phyloP scores from a whole-genome alignment of 306 rosid genomes.

The Alnus glutinosa region DNA sequence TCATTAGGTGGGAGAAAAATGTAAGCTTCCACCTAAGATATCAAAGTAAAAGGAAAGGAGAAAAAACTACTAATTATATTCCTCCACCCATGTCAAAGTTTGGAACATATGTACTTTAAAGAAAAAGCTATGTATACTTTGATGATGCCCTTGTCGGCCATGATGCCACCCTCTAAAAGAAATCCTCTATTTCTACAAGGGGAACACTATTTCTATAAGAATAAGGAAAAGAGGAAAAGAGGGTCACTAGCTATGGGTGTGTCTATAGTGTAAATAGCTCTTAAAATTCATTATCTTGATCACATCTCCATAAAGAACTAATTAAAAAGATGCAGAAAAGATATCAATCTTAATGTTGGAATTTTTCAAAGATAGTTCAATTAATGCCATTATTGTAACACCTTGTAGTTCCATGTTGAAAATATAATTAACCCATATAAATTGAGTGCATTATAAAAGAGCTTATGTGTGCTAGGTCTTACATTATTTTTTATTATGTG shows the following conservation, averaged over 20 bases:
- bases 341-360: not conserved
- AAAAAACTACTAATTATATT: slow-evolving; percentile 38
- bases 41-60: slow-evolving; percentile 32
- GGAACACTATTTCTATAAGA: not conserved
- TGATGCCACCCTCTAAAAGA: slow-evolving; percentile 54
- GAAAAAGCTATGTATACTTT: slow-evolving; percentile 53
- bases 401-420: no score
- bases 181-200: slow-evolving; percentile 25
- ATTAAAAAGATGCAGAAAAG: not conserved
- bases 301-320: not conserved
- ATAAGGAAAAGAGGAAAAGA: not conserved
- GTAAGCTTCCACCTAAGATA: slow-evolving; percentile 55
- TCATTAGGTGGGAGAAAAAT: slow-evolving; percentile 62
- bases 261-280: not conserved
- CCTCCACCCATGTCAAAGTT: slow-evolving; percentile 73
- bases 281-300: not conserved
- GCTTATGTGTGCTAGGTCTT: no score
- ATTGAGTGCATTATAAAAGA: no score
- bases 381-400: not conserved
- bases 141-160: slow-evolving; percentile 88
- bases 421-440: no score
- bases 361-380: not conserved
- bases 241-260: not conserved
- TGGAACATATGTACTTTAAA: slow-evolving; percentile 78
- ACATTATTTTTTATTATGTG: no score